phyloP scores from a whole-genome alignment of 2,329 filamentous ascomycete genomes.

The Xylariaceae sp. region DNA sequence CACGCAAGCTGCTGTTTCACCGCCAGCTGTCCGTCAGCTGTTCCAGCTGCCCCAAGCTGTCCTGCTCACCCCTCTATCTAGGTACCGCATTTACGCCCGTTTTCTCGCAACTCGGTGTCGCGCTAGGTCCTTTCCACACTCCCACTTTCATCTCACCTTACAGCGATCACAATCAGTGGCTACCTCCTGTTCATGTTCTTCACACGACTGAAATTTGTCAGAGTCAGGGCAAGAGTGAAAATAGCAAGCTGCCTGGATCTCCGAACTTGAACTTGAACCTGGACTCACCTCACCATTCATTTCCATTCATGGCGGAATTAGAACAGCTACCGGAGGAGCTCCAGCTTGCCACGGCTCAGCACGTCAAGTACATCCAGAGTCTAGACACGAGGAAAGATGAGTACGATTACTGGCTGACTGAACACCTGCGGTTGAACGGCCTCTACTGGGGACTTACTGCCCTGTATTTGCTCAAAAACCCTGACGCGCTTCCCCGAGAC shows the following conservation, averaged over 20 bases:
- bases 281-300: neutral
- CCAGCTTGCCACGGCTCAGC: constrained; percentile 49
- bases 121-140: neutral
- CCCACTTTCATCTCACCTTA: neutral
- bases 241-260: neutral
- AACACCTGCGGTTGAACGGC: constrained; percentile 90
- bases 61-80: no score
- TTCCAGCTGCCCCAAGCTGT: no score
- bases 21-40: no score
- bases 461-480: constrained; percentile 74
- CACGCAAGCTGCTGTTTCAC: no score
- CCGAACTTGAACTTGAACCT: no score
- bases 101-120: no score
- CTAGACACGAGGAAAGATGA: constrained; percentile 90
- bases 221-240: neutral
- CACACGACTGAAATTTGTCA: neutral
- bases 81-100: no score
- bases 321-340: constrained; percentile 37
- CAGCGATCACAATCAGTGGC: neutral
- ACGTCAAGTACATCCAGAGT: constrained; percentile 89
- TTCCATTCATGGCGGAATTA: constrained; percentile 31
- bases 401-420: constrained; percentile 95
- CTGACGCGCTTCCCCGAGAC: constrained; percentile 72
- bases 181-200: neutral
- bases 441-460: constrained; percentile 95